Base-by-base conservation (phyloP, 2,329 filamentous ascomycete genomes). In the Neonectria punicea region DNA sequence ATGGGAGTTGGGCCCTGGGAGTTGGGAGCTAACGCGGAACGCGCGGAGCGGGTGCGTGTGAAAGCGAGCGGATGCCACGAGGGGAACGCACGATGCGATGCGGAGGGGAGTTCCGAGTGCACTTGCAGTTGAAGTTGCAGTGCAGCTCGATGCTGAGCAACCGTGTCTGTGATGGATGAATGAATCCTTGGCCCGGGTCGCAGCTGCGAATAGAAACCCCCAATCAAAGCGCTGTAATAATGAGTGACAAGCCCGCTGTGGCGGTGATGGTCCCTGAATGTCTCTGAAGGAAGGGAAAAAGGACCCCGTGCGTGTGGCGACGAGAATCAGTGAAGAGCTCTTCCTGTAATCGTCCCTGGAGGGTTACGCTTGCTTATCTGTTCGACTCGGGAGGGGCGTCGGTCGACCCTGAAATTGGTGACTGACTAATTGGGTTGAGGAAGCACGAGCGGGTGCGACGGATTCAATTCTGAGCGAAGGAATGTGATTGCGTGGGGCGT, bases 11-110 rank as follows among this genome's bases (percentile, higher is more conserved):
- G 50, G 56, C 51, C 51, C 63, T 73, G 54, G 25, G 25, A 25
- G 25, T 25, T 25, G 25, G 25, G 55, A 72, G 67, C 69, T 72
- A 73, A 61, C 54, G 66, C 71, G 62, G 67, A 72, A 55, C 61
- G 56, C 34, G 57, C 44, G 54, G 66, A 70, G 67, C 63, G 60
- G 59, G 64, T 66, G 65, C 62, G 61, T 67, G 63, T 61, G 47
- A 56, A 58, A 63, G 55, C 61, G 69, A 68, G 61, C 58, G 41
- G 62, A 68, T 67, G 47, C 67, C 63, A 69, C 65, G 56, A 70
- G 46, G 63, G 49, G 57, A 53, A 41, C 57, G 55, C 55, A 61
- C 60, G 59, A 65, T 72, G 58, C 55, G 55, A 63, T 30, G 53
- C 36, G 54, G 57, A 63, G 53, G 49, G 41, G 32, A 57, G 53